Conservation (phyloP, 2,329 filamentous ascomycete species). For the Fusarium pininemorale region DNA sequence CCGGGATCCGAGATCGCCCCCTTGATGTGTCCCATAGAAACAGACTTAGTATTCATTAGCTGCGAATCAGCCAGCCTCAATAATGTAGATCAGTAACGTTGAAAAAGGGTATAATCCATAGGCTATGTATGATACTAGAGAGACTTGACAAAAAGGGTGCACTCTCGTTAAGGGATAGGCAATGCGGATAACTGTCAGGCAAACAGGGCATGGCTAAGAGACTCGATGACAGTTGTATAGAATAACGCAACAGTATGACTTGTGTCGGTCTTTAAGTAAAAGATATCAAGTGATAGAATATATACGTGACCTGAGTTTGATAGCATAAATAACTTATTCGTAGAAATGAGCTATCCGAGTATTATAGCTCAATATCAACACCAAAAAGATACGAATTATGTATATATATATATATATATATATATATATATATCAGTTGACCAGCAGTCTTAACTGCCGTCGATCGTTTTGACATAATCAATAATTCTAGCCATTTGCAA, state of each 20-base stretch:
- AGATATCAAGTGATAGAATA: too few species aligned
- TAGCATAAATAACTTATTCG: background rate
- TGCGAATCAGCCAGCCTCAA: background rate
- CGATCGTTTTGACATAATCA: accelerated
- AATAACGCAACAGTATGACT: background rate
- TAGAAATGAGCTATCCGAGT: background rate
- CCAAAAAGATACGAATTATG: background rate
- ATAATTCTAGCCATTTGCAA: accelerated
- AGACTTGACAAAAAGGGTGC: too few species aligned
- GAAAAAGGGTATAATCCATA: background rate
- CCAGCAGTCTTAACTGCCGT: accelerated
- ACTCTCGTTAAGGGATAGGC: background rate
- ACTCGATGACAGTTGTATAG: background rate
- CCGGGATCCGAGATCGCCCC: background rate
- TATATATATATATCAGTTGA: background rate
- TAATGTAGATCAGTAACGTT: background rate
- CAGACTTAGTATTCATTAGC: background rate
- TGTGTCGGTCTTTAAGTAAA: accelerated
- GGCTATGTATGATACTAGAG: background rate
- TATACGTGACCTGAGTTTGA: accelerated
- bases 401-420: too few species aligned
- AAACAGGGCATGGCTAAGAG: background rate
- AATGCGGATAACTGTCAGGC: accelerated
- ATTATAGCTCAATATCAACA: background rate
- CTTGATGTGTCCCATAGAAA: background rate